Evolutionary conservation across 257 asterid species (phyloP).

Genomic region (Jaltomata sinuosa): DNA sequence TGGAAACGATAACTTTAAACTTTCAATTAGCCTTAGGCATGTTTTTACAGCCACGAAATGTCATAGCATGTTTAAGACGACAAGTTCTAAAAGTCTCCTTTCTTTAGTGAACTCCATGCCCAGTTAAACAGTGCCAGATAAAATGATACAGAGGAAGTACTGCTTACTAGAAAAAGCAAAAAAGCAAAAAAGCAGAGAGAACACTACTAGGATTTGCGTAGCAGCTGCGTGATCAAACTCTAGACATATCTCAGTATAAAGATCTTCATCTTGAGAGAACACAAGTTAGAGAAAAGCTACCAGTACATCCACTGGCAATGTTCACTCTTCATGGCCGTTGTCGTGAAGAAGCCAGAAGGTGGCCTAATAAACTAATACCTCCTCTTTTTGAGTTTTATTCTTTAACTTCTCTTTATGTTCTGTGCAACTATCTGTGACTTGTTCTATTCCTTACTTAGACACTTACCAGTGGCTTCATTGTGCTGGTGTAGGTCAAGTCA

Average conservation of each 20-base stretch:
- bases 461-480: slow-evolving; percentile 6
- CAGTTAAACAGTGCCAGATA: neutral
- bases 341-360: neutral
- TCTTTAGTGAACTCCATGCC: neutral
- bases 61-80: neutral
- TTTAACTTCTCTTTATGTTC: neutral
- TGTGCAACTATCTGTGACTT: neutral
- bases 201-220: neutral
- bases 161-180: too few species aligned
- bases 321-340: neutral
- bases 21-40: neutral
- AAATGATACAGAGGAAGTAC: neutral
- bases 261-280: neutral
- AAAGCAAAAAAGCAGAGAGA: neutral
- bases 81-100: neutral
- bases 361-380: neutral
- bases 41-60: neutral
- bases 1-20: neutral
- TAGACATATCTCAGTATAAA: neutral
- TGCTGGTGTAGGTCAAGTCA: slow-evolving; percentile 73
- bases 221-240: neutral
- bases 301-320: neutral
- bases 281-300: neutral
- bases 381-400: neutral
- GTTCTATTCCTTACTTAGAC: neutral